These are phyloP conservation scores for Neoconidiobolus thromboides DNA, from an alignment of 371 early-diverging fungal genomes.

Conservation along the genomic window DNA sequence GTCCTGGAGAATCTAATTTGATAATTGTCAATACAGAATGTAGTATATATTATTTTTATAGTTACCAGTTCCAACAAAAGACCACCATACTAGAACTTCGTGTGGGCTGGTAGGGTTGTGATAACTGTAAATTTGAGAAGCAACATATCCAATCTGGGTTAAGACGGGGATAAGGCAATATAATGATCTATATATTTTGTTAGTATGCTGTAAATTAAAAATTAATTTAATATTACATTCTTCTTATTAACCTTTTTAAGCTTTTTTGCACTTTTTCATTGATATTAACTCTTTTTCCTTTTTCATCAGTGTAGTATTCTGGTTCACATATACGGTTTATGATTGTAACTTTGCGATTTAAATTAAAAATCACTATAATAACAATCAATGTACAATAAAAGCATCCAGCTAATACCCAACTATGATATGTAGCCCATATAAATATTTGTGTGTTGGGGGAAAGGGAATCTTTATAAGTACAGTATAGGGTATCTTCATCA, in stretches of 20 bases:
- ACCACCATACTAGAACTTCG: too few relatives aligned
- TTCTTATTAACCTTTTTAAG: too few relatives aligned
- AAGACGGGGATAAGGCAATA: neutral
- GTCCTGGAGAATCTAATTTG: neutral
- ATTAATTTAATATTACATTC: neutral
- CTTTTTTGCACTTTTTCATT: neutral
- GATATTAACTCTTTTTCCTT: too few relatives aligned
- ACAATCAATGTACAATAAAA: neutral
- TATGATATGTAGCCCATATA: neutral
- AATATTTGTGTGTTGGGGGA: neutral
- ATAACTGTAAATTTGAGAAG: neutral
- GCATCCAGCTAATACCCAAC: neutral
- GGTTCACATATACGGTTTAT: neutral
- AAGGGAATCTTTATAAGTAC: neutral
- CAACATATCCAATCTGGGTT: neutral
- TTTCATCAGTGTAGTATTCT: too few relatives aligned
- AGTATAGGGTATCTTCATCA: neutral
- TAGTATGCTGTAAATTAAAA: neutral
- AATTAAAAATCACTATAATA: neutral
- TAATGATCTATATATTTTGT: neutral
- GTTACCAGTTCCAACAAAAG: too few relatives aligned
- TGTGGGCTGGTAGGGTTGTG: neutral
- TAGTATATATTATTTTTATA: too few relatives aligned
- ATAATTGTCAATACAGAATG: too few relatives aligned
- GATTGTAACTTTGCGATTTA: neutral